Base-by-base conservation (phyloP, 805 yeast species). In the Groenewaldozyma tartarivorans region DNA sequence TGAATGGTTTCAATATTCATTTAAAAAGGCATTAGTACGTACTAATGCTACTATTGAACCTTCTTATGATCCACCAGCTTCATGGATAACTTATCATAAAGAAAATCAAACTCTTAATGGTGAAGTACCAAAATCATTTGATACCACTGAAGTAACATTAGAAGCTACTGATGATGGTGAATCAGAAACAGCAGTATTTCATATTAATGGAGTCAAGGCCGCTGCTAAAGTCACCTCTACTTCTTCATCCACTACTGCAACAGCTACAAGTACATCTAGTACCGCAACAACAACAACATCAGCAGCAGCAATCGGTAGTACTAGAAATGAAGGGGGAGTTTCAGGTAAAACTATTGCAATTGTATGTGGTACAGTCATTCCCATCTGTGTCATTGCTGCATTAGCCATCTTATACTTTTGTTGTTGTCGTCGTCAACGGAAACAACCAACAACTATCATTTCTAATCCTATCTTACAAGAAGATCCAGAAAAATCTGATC, bases 291-390 rank as follows among this genome's bases (percentile, higher is more conserved):
- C 58, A 2, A 35, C 62, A 9, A 18, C 63, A 3, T 32, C 69
- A 2, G 40, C 62, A 13, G 38, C 60, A 6, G 30, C 56, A 7
- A 42, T 52, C 11, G 35, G 50, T 15, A 36, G 48, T 19, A 40
- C 54, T 13, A 38, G 50, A 27, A 21, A 35, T 39, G 40, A 33
- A 40, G 41, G 38, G 38, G 45, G 40, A 40, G 36, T 37, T n/a
- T 42, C 56, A 29, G 68, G 65, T 39, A 79, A 73, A 48, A 72
- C 74, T 2, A 66, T 84, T n/a, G 95, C 95, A 0, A 82, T 90
- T 55, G 95, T 88, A 3, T 71, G 88, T 45, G 96, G 96, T 41
- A 88, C 83, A n/a, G 84, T 81, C 1, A 70, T 92, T 36, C 95
- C 95, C 1, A 55, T 72, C 0, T 62, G 75, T 2, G 70, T 71